These are phyloP conservation scores for Coemansia javaensis DNA, from an alignment of 192 early-diverging fungal genomes.

Conservation along the genomic window DNA sequence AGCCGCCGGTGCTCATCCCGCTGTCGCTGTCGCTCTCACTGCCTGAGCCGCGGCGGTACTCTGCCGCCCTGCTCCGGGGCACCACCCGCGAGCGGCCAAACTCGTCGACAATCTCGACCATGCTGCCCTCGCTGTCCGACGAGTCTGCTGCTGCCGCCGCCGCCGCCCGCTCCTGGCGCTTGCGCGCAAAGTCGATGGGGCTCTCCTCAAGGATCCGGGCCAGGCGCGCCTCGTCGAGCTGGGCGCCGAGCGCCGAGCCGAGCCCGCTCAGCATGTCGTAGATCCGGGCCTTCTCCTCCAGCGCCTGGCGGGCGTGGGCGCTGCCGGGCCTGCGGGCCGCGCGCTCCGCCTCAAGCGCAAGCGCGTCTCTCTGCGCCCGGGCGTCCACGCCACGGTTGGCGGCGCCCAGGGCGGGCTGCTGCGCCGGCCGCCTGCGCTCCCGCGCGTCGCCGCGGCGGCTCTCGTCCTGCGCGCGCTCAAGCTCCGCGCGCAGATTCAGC, in stretches of 20 bases:
- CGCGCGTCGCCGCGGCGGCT: slow-evolving; percentile 2
- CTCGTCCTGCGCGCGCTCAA: slow-evolving; percentile 26
- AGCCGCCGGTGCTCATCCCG: too few relatives aligned
- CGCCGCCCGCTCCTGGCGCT: slow-evolving; percentile 2
- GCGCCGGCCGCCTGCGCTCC: slow-evolving; percentile 1
- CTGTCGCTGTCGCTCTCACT: slow-evolving; percentile 1
- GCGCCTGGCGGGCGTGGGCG: slow-evolving; percentile 5
- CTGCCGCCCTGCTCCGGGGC: slow-evolving; percentile 6
- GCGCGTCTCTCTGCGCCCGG: slow-evolving; percentile 21
- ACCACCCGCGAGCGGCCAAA: slow-evolving; percentile 42
- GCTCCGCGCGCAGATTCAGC: slow-evolving; percentile 28
- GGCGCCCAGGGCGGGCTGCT: neutral
- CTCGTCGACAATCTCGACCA: slow-evolving; percentile 43
- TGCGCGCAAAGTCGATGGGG: slow-evolving; percentile 41
- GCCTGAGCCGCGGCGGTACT: slow-evolving; percentile 1
- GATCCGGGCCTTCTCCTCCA: slow-evolving; percentile 37
- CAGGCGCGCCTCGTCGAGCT: slow-evolving; percentile 19
- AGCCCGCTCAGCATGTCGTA: slow-evolving; percentile 28
- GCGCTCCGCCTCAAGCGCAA: neutral
- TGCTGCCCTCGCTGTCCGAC: slow-evolving; percentile 1
- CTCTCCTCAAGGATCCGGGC: slow-evolving; percentile 31
- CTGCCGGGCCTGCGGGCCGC: neutral
- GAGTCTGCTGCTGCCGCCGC: neutral
- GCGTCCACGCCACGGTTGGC: slow-evolving; percentile 28
- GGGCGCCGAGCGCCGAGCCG: neutral